These are phyloP conservation scores for Pseudogymnoascus sp. DNA, from an alignment of 2,329 filamentous ascomycete species.

Conservation along the genomic window DNA sequence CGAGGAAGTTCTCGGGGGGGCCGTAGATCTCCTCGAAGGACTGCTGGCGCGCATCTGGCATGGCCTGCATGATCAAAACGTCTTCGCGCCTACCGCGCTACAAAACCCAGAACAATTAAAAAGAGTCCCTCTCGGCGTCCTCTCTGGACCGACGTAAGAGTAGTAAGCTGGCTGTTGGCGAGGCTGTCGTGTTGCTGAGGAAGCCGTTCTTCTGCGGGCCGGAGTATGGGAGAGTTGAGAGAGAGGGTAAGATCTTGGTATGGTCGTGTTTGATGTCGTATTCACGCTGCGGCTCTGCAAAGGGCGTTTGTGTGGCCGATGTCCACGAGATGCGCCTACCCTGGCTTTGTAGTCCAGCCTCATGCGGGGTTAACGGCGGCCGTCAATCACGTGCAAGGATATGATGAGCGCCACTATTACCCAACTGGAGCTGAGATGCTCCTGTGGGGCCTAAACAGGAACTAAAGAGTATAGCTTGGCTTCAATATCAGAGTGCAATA, in stretches of 20 bases:
- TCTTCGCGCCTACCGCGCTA: background rate
- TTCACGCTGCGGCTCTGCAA: background rate
- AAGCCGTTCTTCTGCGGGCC: background rate
- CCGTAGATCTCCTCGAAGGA: conserved; percentile 99
- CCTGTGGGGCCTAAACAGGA: background rate
- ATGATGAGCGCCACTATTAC: background rate
- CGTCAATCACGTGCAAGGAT: background rate
- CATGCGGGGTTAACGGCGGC: background rate
- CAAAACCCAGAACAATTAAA: background rate
- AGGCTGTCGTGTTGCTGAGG: background rate
- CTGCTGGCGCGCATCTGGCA: conserved; percentile 73
- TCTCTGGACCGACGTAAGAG: background rate
- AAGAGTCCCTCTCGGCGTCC: background rate
- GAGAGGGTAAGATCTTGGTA: background rate
- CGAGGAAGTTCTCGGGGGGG: conserved; percentile 95
- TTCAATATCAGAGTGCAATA: background rate
- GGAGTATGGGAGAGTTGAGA: background rate
- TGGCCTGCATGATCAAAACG: conserved; percentile 44
- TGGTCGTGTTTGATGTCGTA: background rate
- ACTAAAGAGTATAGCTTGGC: background rate
- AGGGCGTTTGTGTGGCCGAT: background rate
- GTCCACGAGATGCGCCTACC: background rate
- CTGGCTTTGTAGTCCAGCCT: background rate
- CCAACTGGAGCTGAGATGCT: background rate
- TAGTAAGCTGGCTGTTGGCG: background rate